phyloP scores from a whole-genome alignment of 345 rosid species.

The Raphanus raphanistrum region DNA sequence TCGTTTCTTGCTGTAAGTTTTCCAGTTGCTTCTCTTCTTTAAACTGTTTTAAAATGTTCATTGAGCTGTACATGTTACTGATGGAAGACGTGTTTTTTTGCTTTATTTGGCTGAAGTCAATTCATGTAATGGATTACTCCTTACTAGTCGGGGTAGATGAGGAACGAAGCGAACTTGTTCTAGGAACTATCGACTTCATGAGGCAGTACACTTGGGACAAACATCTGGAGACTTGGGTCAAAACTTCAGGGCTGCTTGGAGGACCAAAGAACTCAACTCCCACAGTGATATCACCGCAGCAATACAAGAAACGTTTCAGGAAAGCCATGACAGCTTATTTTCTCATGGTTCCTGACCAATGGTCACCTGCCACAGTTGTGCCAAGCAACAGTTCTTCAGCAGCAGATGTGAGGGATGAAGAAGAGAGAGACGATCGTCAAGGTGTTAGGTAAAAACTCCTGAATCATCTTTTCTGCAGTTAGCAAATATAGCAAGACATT shows the following conservation, averaged over 20 bases:
- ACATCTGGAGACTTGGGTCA: conserved; percentile 95
- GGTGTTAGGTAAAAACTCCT: conserved; percentile 25
- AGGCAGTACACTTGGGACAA: conserved; percentile 99
- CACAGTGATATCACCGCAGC: conserved; percentile 88
- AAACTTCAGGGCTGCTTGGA: conserved; percentile 76
- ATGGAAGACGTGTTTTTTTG: conserved; percentile 12
- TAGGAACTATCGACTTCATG: conserved; percentile 93
- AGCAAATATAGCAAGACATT: conserved; percentile 18
- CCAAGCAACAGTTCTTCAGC: conserved; percentile 32
- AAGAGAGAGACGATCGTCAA: conserved; percentile 32
- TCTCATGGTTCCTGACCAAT: conserved; percentile 94
- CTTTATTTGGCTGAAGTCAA: conserved; percentile 51
- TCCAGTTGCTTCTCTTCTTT: not conserved
- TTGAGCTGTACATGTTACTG: conserved; percentile 18
- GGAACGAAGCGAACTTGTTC: conserved; percentile 74
- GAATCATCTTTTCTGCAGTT: conserved; percentile 16
- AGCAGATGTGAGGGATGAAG: conserved; percentile 33
- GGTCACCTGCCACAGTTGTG: conserved; percentile 50
- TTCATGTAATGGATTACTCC: conserved; percentile 96
- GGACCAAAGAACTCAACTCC: conserved; percentile 72
- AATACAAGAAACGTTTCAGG: conserved; percentile 88
- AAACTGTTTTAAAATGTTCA: not conserved
- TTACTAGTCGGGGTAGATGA: conserved; percentile 85
- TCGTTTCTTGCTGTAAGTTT: conserved; percentile 89
- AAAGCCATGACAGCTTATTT: conserved; percentile 94